Evolutionary conservation across 2,329 filamentous ascomycete genomes (phyloP).

Genomic region (Tolypocladium tundrense): DNA sequence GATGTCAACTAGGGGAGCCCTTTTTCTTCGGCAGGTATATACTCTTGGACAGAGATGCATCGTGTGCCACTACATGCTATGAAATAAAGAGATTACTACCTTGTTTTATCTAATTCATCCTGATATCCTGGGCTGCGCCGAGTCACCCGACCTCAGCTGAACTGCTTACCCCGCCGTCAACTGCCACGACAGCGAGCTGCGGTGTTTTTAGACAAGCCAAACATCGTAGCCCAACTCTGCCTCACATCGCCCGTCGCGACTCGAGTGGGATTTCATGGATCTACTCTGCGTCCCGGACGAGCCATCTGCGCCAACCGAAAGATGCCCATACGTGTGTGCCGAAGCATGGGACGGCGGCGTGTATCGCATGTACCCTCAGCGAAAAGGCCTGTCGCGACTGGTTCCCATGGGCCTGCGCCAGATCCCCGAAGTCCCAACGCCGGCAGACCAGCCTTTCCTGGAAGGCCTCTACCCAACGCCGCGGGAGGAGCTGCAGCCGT

Average conservation of each 20-base stretch:
- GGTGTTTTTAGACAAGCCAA: not conserved
- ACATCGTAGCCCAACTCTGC: not conserved
- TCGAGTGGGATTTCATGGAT: conserved; percentile 7
- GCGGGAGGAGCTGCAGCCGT: conserved; percentile 11
- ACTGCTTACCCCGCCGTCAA: not conserved
- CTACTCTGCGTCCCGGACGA: conserved; percentile 9
- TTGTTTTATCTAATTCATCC: too few relatives aligned
- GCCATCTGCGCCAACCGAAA: conserved; percentile 5
- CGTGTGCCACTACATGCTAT: too few relatives aligned
- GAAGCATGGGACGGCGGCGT: conserved; percentile 15
- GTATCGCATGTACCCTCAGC: conserved; percentile 14
- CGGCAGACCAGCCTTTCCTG: conserved; percentile 3
- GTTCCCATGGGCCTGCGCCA: conserved; percentile 4
- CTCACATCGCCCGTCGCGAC: not conserved
- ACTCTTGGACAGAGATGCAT: not conserved
- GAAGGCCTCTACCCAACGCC: conserved; percentile 10
- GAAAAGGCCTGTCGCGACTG: conserved; percentile 6
- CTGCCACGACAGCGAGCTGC: not conserved
- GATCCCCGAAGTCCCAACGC: not conserved
- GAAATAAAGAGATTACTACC: too few relatives aligned
- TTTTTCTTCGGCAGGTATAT: not conserved
- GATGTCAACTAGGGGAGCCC: not conserved
- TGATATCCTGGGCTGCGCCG: too few relatives aligned
- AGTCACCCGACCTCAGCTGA: too few relatives aligned
- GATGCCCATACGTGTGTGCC: conserved; percentile 12